Conservation (phyloP, 2,329 filamentous ascomycete species). For the Diaporthe nobilis region DNA sequence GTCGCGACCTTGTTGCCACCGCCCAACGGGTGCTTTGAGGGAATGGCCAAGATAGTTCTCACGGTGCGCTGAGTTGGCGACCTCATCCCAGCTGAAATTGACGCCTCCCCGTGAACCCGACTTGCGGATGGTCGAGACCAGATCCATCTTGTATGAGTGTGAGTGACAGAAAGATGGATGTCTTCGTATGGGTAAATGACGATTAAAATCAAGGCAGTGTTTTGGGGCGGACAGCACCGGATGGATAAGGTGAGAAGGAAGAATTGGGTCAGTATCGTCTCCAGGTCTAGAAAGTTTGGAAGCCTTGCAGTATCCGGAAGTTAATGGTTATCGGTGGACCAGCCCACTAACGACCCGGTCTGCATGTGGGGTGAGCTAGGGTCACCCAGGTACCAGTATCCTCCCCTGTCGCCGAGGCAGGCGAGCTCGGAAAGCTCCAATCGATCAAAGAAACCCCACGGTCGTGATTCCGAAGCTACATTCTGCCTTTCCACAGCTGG, state of each 20-base stretch:
- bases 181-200: neutral
- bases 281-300: neutral
- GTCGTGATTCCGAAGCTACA: neutral
- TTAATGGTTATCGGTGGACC: neutral
- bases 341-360: neutral
- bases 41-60: slow-evolving; percentile 93
- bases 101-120: slow-evolving; percentile 90
- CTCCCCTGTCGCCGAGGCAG: neutral
- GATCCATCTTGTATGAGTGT: slow-evolving; percentile 76
- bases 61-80: slow-evolving; percentile 87
- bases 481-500: neutral
- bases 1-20: slow-evolving; percentile 87
- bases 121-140: slow-evolving; percentile 93
- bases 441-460: slow-evolving; percentile 5
- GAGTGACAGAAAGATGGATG: neutral
- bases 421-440: slow-evolving; percentile 13
- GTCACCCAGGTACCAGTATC: neutral
- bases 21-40: slow-evolving; percentile 90
- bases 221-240: neutral
- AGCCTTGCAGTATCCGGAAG: neutral
- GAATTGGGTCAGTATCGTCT: neutral
- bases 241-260: neutral
- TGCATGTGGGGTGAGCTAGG: slow-evolving; percentile 1
- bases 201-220: neutral
- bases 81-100: slow-evolving; percentile 97